phyloP scores from a whole-genome alignment of 2,329 filamentous ascomycete genomes.

The Westerdykella ornata region DNA sequence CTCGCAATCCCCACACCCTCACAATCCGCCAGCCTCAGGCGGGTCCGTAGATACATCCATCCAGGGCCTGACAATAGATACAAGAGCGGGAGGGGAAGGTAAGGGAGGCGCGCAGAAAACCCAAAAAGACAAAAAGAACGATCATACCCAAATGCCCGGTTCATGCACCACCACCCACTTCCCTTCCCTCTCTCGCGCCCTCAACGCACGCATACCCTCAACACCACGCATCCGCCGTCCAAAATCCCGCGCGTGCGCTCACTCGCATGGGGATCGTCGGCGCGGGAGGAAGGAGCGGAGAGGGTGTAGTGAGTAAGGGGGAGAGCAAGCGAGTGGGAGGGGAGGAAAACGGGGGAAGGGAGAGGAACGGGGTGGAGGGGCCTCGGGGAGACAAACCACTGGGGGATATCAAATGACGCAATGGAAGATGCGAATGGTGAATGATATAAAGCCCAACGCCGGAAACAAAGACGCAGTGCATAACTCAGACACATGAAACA shows the following conservation, averaged over 20 bases:
- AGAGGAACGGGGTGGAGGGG: slow-evolving; percentile 43
- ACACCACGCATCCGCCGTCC: too few relatives aligned
- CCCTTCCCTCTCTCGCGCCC: too few relatives aligned
- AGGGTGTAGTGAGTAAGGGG: too few relatives aligned
- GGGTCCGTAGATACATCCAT: slow-evolving; percentile 36
- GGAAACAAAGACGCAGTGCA: slow-evolving; percentile 34
- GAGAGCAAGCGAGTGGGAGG: slow-evolving; percentile 8
- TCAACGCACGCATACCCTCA: too few relatives aligned
- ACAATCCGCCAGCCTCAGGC: slow-evolving; percentile 21
- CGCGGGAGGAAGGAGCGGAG: too few relatives aligned
- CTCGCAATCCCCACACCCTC: slow-evolving; percentile 13
- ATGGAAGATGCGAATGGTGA: too few relatives aligned
- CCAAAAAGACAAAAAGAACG: slow-evolving; percentile 9
- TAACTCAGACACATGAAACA: slow-evolving; percentile 32
- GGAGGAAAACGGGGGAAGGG: slow-evolving; percentile 28
- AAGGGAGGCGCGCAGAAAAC: slow-evolving; percentile 13
- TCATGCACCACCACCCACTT: slow-evolving; percentile 24
- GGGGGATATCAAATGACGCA: slow-evolving; percentile 19
- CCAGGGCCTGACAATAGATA: slow-evolving; percentile 27
- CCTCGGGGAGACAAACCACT: slow-evolving; percentile 38
- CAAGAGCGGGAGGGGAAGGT: slow-evolving; percentile 23
- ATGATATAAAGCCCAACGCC: slow-evolving; percentile 34
- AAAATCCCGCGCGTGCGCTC: too few relatives aligned
- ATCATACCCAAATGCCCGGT: slow-evolving; percentile 42
- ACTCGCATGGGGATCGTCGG: too few relatives aligned